A percentile compares a stretch with the other conserved stretches of the same genome.
These are phyloP conservation scores for Dalbergia cultrata DNA, from an alignment of 306 rosid genomes.

Conservation along the genomic window DNA sequence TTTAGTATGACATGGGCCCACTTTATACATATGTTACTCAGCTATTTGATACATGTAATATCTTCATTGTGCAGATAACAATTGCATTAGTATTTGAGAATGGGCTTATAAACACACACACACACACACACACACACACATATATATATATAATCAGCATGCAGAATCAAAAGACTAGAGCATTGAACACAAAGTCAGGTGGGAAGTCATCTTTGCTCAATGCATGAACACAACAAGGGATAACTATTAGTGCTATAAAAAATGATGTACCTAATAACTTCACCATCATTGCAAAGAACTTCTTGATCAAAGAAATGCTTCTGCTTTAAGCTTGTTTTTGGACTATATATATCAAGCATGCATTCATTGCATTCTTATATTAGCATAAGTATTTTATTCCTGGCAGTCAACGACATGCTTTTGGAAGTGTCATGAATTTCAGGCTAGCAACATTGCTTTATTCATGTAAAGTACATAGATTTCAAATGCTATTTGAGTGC, in stretches of 20 bases:
- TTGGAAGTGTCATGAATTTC: background rate
- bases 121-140: too few species aligned
- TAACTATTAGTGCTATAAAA: background rate
- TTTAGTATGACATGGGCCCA: too few species aligned
- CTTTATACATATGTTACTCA: too few species aligned
- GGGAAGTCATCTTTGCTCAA: constrained; percentile 69
- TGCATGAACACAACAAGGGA: background rate
- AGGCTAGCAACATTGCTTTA: background rate
- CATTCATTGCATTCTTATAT: background rate
- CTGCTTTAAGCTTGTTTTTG: background rate
- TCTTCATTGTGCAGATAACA: too few species aligned
- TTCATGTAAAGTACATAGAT: background rate
- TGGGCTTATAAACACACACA: too few species aligned
- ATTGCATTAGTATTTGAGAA: too few species aligned
- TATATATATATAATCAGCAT: too few species aligned
- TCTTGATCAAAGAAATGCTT: background rate
- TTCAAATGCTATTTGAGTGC: too few species aligned
- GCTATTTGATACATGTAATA: too few species aligned
- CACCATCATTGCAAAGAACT: background rate
- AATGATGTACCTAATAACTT: background rate
- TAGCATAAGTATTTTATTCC: background rate
- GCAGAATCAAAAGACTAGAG: background rate
- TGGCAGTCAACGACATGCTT: background rate
- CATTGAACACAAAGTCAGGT: constrained; percentile 47
- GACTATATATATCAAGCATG: background rate